Evolutionary conservation across 352 stramenopile genomes (phyloP), one percentile per base, ranked within the genome.

Genomic region (Pythium sukuiense): DNA sequence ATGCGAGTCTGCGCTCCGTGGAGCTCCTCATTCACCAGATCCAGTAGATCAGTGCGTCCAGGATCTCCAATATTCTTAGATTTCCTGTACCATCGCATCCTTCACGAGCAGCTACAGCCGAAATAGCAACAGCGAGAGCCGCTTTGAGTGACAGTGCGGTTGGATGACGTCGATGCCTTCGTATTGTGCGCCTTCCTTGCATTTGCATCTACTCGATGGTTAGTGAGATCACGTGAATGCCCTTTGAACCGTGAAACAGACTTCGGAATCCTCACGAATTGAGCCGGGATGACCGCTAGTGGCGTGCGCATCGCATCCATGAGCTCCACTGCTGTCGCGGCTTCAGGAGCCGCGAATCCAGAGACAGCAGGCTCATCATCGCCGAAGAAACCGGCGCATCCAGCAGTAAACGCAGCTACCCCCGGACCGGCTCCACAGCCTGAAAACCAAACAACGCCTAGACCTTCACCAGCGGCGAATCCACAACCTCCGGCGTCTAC

Each of bases 1-100:
- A 92, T 68, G 79, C 68, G 30, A 90, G 74, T 70, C 63, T 92
- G 6, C 41, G 70, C 18, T 67, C 75, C 11, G 76, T 87, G 7
- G 68, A 84, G 32, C 58, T 81, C 57, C 66, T 89, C 46, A 27
- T 89, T 14, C 69, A 81, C 37, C 79, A 85, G 70, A 75, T 89
- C 45, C 68, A 77, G 63, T 66, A 71, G 50, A 30, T 26, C 24
- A 52, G 45, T 30, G 4, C 6, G 5, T 2, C 2, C 11, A 41
- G 35, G 35, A 41, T 50, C 18, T 26, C 12, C 18, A 4, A 26
- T 50, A 50, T 50, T 50, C 43, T 20, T 50, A 20, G 43, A 41
- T 41, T 41, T 13, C 35, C 6, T 9, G 35, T 41, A 11, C 14
- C 35, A 41, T 41, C 35, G 6, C 11, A 14, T 16, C 6, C 6